Conservation (phyloP, 2,329 filamentous ascomycete species). For the Aspergillus sp. region DNA sequence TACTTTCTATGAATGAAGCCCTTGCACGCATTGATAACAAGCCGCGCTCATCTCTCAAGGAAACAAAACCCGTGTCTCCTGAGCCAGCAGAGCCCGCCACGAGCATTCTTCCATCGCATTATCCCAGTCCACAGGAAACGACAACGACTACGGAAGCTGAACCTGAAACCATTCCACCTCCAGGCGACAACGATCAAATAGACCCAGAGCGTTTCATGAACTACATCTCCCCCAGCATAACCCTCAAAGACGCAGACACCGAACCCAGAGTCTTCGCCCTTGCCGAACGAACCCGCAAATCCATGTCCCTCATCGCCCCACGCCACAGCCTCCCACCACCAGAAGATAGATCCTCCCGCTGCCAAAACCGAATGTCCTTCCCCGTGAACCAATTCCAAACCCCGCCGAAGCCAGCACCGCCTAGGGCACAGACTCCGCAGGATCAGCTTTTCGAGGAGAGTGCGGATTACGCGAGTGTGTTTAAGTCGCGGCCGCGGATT, state of each 20-base stretch:
- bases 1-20: slow-evolving; percentile 29
- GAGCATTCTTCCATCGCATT: not conserved
- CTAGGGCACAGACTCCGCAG: slow-evolving; percentile 46
- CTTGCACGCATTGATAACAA: slow-evolving; percentile 24
- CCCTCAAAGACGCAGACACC: not conserved
- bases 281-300: slow-evolving; percentile 71
- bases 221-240: not conserved
- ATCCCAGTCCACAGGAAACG: slow-evolving; percentile 1
- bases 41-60: slow-evolving; percentile 2
- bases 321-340: slow-evolving; percentile 9
- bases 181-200: not conserved
- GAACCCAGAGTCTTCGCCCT: slow-evolving; percentile 42
- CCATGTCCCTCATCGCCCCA: slow-evolving; percentile 60
- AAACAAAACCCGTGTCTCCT: not conserved
- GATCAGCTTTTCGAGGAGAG: slow-evolving; percentile 66
- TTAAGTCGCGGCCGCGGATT: slow-evolving; percentile 75
- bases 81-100: not conserved
- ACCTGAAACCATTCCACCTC: not conserved
- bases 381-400: slow-evolving; percentile 54
- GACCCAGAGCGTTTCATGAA: not conserved
- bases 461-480: slow-evolving; percentile 72
- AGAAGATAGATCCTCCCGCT: slow-evolving; percentile 14
- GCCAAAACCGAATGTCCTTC: slow-evolving; percentile 33
- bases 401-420: slow-evolving; percentile 31
- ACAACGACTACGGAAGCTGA: slow-evolving; percentile 1